phyloP scores from a whole-genome alignment of 495 filamentous ascomycete genomes.

The Annulohypoxylon maeteangense region DNA sequence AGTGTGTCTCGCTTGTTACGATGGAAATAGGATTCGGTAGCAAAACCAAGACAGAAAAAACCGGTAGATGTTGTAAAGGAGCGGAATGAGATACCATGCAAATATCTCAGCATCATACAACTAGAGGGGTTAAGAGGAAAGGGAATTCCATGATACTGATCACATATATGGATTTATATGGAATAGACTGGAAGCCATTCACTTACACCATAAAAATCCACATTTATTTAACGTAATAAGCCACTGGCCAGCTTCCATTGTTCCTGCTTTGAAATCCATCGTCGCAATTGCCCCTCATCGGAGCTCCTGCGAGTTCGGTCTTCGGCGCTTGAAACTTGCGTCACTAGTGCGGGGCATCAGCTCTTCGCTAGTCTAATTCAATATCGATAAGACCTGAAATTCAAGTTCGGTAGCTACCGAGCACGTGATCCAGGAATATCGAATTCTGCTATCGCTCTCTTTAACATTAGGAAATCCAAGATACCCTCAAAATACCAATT shows the following conservation, averaged over 20 bases:
- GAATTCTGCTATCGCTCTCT: slow-evolving; percentile 31
- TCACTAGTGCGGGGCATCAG: neutral
- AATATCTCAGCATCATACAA: slow-evolving; percentile 40
- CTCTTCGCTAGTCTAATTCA: neutral
- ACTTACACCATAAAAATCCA: slow-evolving; percentile 45
- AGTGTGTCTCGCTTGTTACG: slow-evolving; percentile 36
- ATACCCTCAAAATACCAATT: slow-evolving; percentile 20
- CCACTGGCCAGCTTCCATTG: too few relatives aligned
- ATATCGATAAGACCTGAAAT: slow-evolving; percentile 35
- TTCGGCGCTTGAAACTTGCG: slow-evolving; percentile 18
- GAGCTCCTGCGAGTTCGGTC: slow-evolving; percentile 5
- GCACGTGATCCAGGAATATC: slow-evolving; percentile 30
- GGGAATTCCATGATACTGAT: slow-evolving; percentile 22
- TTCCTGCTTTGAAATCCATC: slow-evolving; percentile 57
- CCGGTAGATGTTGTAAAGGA: slow-evolving; percentile 34
- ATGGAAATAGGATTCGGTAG: slow-evolving; percentile 38
- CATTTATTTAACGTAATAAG: slow-evolving; percentile 27
- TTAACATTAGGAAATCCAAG: neutral
- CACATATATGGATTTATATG: neutral
- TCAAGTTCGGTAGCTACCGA: neutral
- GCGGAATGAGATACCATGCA: slow-evolving; percentile 31
- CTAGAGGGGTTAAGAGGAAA: neutral
- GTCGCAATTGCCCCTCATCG: neutral
- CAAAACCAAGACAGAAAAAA: slow-evolving; percentile 32
- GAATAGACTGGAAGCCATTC: slow-evolving; percentile 35